Evolutionary conservation across 805 yeast genomes (phyloP).

Genomic region (Debaryomyces prosopidis): DNA sequence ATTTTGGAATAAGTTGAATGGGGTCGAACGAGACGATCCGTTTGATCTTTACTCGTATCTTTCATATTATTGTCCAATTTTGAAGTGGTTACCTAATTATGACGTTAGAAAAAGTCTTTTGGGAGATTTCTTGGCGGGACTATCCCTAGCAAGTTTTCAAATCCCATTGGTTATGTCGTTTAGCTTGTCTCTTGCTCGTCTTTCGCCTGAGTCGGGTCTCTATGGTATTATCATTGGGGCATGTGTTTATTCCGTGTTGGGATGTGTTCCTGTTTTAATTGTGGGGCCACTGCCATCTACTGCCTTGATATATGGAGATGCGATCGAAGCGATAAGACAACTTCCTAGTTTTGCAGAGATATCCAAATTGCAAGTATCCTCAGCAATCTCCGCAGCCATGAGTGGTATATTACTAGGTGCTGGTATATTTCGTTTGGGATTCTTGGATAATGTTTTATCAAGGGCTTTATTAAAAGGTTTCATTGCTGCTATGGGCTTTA

Average conservation of each 20-base stretch:
- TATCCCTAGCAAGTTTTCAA: constrained; percentile 34
- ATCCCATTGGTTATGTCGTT: constrained; percentile 58
- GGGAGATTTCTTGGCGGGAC: constrained; percentile 34
- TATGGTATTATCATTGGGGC: constrained; percentile 79
- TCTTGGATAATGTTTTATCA: constrained; percentile 75
- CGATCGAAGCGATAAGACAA: constrained; percentile 46
- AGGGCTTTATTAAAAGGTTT: constrained; percentile 79
- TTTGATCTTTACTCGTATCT: constrained; percentile 26
- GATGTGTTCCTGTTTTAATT: constrained; percentile 85
- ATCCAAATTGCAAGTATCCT: constrained; percentile 52
- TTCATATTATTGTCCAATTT: constrained; percentile 32
- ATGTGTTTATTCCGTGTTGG: constrained; percentile 71
- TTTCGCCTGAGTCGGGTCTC: constrained; percentile 79
- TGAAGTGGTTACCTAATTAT: constrained; percentile 33
- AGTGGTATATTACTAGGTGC: constrained; percentile 67
- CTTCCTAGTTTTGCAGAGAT: constrained; percentile 44
- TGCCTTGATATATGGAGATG: constrained; percentile 79
- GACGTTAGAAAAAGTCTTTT: constrained; percentile 10
- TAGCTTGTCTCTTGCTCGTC: constrained; percentile 81
- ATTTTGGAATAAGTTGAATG: constrained; percentile 8
- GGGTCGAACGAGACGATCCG: constrained; percentile 2
- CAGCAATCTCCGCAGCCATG: constrained; percentile 64
- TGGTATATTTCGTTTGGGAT: constrained; percentile 78
- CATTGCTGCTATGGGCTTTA: constrained; percentile 79
- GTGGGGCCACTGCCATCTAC: constrained; percentile 93